Evolutionary conservation across 495 filamentous ascomycete genomes (phyloP), one percentile per base, ranked within the genome.

Genomic region (Penicillium waksmanii): DNA sequence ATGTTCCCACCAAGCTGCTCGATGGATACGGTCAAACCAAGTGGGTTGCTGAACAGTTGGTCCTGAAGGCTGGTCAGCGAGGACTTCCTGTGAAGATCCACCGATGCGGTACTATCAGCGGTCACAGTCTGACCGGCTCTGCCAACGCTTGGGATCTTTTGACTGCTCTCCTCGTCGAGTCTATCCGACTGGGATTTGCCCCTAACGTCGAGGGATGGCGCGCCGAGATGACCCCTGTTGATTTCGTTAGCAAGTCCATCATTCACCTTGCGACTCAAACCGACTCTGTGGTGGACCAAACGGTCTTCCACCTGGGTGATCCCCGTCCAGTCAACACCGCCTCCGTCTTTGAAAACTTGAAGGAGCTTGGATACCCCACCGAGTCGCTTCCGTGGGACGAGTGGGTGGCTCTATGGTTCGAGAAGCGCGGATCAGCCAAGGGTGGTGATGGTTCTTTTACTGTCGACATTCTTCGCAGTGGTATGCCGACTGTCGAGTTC

Each of bases 211-310:
- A 84, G 36, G 86, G 84, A 52, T 89, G 87, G 86, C 81, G 83
- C 27, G 85, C 85, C 0, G 87, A 90, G 71, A 89, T 89, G 86
- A 89, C 87, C 3, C 87, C 87, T 0, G 87, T 87, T 3, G 86
- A 90, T 69, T 88, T 88, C 54, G 84, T 89, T 54, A 87, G 83
- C 69, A 83, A 83, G 60, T 80, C 84, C 0, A 88, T 90, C 56
- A 66, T 87, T 33, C 80, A 85, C 40, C 80, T 89, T 48, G 75
- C 80, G 38, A 81, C 83, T 12, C 77, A 86, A 43, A 80, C 73
- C 1, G 67, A 82, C 17, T 71, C 75, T 9, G 66, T 82, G 12
- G 72, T 75, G 10, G 73, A 82, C 15, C 84, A 85, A 58, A 77
- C 74, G 0, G 69, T 89, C 18, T 87, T 87, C 73, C 87, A 90